A percentile compares a stretch with the other conserved stretches of the same genome.
Evolutionary conservation across 768 basidiomycete genomes (phyloP).

Genomic region (Mycena capillaripes): DNA sequence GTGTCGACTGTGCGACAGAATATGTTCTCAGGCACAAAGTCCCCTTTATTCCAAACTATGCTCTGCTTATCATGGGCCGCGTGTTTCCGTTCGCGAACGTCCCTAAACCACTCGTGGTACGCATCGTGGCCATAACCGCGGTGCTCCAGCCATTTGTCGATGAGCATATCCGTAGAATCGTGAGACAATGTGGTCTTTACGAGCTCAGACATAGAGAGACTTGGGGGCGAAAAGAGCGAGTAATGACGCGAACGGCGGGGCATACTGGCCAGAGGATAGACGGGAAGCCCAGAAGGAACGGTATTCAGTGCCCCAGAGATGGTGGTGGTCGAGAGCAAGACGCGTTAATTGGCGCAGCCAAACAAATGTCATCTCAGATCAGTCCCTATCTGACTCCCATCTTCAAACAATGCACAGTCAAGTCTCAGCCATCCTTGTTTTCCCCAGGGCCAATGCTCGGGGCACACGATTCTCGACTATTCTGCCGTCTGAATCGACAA

Average conservation of each 20-base stretch:
- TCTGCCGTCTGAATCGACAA: background rate
- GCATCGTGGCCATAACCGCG: constrained; percentile 71
- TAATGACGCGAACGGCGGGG: constrained; percentile 64
- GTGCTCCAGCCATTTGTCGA: constrained; percentile 89
- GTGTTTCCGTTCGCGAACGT: constrained; percentile 76
- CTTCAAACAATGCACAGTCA: background rate
- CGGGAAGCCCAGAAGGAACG: background rate
- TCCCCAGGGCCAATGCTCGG: background rate
- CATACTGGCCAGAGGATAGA: constrained; percentile 45
- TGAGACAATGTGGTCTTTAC: constrained; percentile 84
- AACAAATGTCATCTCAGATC: background rate
- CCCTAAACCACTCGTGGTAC: constrained; percentile 84
- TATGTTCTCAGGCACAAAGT: constrained; percentile 84
- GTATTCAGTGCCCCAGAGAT: background rate
- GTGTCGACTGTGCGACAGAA: constrained; percentile 87
- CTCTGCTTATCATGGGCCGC: constrained; percentile 65
- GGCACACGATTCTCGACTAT: background rate
- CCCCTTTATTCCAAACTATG: constrained; percentile 77
- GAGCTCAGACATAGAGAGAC: constrained; percentile 82
- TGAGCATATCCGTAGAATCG: constrained; percentile 82
- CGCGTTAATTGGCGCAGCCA: constrained; percentile 2
- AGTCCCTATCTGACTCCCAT: constrained; percentile 16
- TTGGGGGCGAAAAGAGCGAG: constrained; percentile 75
- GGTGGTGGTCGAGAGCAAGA: constrained; percentile 7
- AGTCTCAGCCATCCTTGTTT: background rate